phyloP scores from a whole-genome alignment of 257 asterid genomes.

The Solanum medicagineum region DNA sequence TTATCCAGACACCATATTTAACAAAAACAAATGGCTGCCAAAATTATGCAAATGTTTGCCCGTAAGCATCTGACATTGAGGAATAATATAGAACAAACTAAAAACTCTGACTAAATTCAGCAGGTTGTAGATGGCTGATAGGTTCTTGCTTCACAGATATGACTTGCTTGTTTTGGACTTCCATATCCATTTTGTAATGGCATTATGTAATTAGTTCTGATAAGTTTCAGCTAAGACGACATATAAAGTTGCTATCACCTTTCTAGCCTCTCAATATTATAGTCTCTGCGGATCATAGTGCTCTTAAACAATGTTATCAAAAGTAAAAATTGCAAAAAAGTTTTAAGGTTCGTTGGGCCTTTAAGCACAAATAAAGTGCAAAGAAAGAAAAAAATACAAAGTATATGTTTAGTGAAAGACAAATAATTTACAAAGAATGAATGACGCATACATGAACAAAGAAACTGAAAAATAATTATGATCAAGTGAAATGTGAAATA shows the following conservation, averaged over 20 bases:
- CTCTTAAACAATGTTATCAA: neutral
- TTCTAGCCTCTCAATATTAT: neutral
- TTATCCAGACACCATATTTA: too few relatives aligned
- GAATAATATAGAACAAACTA: slow-evolving; percentile 82
- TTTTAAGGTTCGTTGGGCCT: too few relatives aligned
- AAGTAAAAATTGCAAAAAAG: too few relatives aligned
- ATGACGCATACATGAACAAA: too few relatives aligned
- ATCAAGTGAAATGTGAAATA: too few relatives aligned
- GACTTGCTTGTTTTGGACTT: neutral
- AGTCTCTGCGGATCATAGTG: neutral
- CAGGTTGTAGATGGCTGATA: slow-evolving; percentile 92
- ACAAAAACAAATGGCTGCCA: slow-evolving; percentile 22
- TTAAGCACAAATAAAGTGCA: too few relatives aligned
- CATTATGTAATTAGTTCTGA: neutral
- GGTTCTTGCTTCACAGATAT: neutral
- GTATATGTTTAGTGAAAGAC: too few relatives aligned
- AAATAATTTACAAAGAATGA: too few relatives aligned
- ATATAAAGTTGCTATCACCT: neutral
- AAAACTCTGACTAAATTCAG: slow-evolving; percentile 37
- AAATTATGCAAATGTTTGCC: slow-evolving; percentile 77
- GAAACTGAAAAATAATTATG: too few relatives aligned
- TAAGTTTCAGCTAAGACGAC: too few relatives aligned
- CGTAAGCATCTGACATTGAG: slow-evolving; percentile 58
- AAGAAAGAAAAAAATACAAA: too few relatives aligned
- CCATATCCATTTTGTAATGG: neutral